Evolutionary conservation across 139 green algal species (phyloP).

Genomic region (Spirogloea muscicola): DNA sequence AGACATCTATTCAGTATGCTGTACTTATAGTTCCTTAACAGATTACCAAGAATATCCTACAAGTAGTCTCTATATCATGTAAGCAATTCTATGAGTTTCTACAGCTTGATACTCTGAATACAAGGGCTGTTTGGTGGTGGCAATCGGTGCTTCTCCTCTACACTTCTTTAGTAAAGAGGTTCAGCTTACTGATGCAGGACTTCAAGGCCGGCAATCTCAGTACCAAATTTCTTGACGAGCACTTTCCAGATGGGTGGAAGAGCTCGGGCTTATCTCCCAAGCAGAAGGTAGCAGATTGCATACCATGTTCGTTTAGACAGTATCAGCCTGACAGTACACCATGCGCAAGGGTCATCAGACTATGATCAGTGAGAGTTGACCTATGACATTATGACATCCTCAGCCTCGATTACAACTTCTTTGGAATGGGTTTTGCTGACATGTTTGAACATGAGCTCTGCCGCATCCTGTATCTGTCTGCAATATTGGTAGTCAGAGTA

Average conservation of each 20-base stretch:
- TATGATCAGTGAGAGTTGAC: background rate
- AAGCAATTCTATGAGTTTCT: background rate
- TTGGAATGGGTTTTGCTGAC: no score
- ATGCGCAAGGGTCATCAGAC: background rate
- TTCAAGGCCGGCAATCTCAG: slow-evolving; percentile 32
- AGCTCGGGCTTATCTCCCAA: background rate
- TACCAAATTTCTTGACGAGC: slow-evolving; percentile 40
- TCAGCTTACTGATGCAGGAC: slow-evolving; percentile 8
- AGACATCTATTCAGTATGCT: background rate
- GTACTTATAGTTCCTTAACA: slow-evolving; percentile 6
- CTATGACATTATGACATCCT: background rate
- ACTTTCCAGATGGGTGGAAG: slow-evolving; percentile 40
- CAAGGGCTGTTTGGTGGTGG: background rate
- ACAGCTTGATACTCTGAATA: background rate
- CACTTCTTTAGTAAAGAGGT: background rate
- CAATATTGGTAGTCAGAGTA: no score
- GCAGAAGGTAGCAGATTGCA: background rate
- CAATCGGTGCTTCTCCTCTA: background rate
- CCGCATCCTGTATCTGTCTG: no score
- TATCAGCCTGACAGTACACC: background rate
- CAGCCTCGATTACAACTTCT: background rate
- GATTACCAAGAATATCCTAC: background rate
- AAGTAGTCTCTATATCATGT: background rate
- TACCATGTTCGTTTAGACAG: background rate
- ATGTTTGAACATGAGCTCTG: no score